These are phyloP conservation scores for Mycena crocata DNA, from an alignment of 768 basidiomycete genomes.

Conservation along the genomic window DNA sequence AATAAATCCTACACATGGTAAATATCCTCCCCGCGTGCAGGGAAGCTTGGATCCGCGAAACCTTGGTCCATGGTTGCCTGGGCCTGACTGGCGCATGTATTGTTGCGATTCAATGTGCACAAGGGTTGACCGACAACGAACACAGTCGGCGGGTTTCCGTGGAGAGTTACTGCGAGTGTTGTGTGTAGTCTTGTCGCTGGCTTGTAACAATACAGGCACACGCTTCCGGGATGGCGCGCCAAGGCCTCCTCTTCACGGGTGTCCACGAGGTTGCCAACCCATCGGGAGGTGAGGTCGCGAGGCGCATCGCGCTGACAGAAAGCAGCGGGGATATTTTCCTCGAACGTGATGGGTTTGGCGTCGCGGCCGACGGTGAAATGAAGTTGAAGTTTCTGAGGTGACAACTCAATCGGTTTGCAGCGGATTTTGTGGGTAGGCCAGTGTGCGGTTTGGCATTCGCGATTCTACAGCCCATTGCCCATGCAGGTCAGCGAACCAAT, in stretches of 20 bases:
- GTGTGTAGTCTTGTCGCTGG: neutral
- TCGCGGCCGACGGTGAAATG: slow-evolving; percentile 10
- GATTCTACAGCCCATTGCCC: slow-evolving; percentile 12
- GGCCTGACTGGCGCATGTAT: neutral
- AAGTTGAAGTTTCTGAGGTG: slow-evolving; percentile 19
- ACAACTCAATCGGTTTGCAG: slow-evolving; percentile 5
- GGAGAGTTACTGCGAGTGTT: neutral
- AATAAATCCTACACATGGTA: no score
- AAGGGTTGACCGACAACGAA: neutral
- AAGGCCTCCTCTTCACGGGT: slow-evolving; percentile 7
- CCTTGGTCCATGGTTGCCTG: neutral
- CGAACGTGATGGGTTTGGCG: neutral
- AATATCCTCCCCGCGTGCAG: no score
- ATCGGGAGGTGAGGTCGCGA: slow-evolving; percentile 7
- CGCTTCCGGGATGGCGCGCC: neutral
- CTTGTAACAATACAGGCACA: neutral
- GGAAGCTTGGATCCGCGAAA: no score
- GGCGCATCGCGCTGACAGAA: slow-evolving; percentile 2
- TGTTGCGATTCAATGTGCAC: slow-evolving; percentile 2
- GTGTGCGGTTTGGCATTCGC: slow-evolving; percentile 18
- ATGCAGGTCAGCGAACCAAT: neutral
- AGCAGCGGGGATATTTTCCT: neutral
- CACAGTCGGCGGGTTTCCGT: neutral
- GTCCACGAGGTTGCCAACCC: slow-evolving; percentile 6
- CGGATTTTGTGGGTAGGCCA: slow-evolving; percentile 15